Percentiles rank a stretch among this genome's conserved stretches.
Conservation (phyloP, 192 early-diverging fungal species). For the Gonapodya sp. region DNA sequence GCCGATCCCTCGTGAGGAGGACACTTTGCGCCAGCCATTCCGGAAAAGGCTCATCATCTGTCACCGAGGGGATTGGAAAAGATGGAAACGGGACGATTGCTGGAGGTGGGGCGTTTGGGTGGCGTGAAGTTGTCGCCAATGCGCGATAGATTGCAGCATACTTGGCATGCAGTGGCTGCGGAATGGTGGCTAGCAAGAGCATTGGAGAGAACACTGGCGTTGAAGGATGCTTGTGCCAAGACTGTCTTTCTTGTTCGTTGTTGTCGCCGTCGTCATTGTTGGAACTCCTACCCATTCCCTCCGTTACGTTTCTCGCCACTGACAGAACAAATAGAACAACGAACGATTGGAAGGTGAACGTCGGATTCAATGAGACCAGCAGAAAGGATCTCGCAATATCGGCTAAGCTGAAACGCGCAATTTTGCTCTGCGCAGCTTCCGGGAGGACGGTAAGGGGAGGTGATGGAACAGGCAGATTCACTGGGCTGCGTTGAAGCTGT, state of each 20-base stretch:
- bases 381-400: not conserved
- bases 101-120: too few species aligned
- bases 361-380: not conserved
- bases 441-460: not conserved
- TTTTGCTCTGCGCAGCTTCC: not conserved
- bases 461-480: not conserved
- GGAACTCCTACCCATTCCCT: not conserved
- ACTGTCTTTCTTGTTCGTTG: not conserved
- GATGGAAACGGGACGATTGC: not conserved
- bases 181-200: not conserved
- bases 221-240: too few species aligned
- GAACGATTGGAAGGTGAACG: not conserved
- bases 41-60: not conserved
- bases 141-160: not conserved
- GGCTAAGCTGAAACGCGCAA: not conserved
- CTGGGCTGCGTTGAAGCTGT: not conserved
- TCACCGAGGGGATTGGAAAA: not conserved
- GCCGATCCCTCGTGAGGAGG: not conserved
- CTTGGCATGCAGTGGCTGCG: not conserved
- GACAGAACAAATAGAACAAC: not conserved
- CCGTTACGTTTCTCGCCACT: not conserved
- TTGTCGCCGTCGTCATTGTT: not conserved
- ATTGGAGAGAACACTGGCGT: not conserved
- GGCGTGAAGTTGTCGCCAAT: not conserved
- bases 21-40: not conserved